Evolutionary conservation across 2,329 filamentous ascomycete species (phyloP), one percentile per base, ranked within the genome.

Genomic region (Fusarium aywerte): DNA sequence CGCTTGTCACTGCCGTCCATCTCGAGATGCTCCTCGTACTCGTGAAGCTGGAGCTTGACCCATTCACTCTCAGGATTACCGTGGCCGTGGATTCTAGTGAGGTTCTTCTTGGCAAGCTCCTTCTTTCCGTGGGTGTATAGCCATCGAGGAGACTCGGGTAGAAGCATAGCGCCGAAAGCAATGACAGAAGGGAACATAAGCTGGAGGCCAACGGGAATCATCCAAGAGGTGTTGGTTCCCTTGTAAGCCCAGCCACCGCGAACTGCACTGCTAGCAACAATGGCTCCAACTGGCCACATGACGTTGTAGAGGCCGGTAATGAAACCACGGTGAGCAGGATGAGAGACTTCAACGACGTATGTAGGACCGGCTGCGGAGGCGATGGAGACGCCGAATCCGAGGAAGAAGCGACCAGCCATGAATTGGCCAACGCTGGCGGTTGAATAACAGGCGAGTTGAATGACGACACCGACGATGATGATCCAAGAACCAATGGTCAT

Each of bases 231-330:
- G 57, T 79, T 74, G 4, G 70, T 75, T 2, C 65, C 58, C 21
- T 38, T 13, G 13, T 76, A 67, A n/a, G 72, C 67, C 36, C 77
- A 67, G 53, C 74, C 74, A 53, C 82, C 85, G 33, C 82, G 80
- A 4, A 80, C 77, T 11, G 81, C 80, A 36, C 82, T 78, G 21
- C 77, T 78, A 7, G 84, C 82, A 23, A 85, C 75, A 10, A 86
- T 81, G 32, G 82, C 80, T 20, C 82, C 82, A 7, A 78, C 75
- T 32, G 80, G 80, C 80, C 81, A 83, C 54, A 79, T 76, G 20
- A 79, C 80, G 69, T 82, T 82, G 74, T 80, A 82, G 7, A 89
- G 82, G 39, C 86, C 89, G 1, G 87, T 88, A 67, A 89, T 80
- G 21, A 79, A 58, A 54, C 82, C 82, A 29, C 82, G 80, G 45